A percentile compares a stretch with the other conserved stretches of the same genome.
phyloP scores from a whole-genome alignment of 2,329 filamentous ascomycete genomes.

The Bimuria novae-zelandiae region DNA sequence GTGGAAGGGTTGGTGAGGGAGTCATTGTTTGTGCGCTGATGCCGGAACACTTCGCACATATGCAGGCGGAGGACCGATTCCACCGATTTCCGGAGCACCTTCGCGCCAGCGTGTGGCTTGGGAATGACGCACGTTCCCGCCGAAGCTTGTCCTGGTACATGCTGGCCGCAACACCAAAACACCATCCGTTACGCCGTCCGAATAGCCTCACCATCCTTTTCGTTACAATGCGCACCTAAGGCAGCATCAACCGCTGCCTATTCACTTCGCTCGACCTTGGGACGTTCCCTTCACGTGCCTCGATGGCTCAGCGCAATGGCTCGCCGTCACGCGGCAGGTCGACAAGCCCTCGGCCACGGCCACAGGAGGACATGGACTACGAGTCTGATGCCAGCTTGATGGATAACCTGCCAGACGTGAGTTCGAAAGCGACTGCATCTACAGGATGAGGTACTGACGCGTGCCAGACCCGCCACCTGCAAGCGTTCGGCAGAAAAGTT shows the following conservation, averaged over 20 bases:
- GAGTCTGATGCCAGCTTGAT: constrained; percentile 39
- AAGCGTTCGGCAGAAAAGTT: constrained; percentile 93
- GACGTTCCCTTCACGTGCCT: constrained; percentile 20
- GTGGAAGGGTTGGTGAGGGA: background rate
- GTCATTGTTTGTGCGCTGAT: constrained; percentile 10
- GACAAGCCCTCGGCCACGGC: constrained; percentile 37
- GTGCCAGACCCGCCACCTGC: constrained; percentile 77
- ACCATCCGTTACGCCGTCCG: constrained; percentile 10
- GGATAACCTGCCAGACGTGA: constrained; percentile 39
- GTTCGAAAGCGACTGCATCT: constrained; percentile 9
- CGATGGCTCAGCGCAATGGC: constrained; percentile 36
- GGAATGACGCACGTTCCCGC: background rate
- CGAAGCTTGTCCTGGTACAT: constrained; percentile 8
- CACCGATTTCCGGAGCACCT: constrained; percentile 2
- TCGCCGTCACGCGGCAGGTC: constrained; percentile 37
- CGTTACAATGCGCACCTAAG: constrained; percentile 9
- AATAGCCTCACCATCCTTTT: background rate
- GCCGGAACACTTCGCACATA: too few relatives aligned
- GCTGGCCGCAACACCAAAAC: constrained; percentile 18
- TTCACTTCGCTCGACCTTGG: constrained; percentile 4
- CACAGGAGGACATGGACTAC: constrained; percentile 21
- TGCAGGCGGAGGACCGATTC: constrained; percentile 9
- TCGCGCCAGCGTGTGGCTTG: background rate
- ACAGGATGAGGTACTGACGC: constrained; percentile 22
- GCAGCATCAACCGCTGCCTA: constrained; percentile 8